Evolutionary conservation across 1,139 yeast species (phyloP).

Genomic region (Diutina ranongensis): DNA sequence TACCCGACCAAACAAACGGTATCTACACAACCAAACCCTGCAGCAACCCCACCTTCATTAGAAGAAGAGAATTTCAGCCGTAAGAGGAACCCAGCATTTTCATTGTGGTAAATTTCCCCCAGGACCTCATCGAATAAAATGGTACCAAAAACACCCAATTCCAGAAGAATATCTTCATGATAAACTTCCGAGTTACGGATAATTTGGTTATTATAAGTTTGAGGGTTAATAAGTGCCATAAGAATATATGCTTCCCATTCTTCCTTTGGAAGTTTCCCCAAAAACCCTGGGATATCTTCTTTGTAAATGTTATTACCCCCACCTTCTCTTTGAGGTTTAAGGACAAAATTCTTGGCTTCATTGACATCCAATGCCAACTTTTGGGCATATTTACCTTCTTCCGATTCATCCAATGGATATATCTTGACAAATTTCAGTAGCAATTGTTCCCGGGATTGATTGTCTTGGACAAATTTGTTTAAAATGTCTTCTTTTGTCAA

Average conservation of each 20-base stretch:
- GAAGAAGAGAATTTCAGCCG: conserved; percentile 81
- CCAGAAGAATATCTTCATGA: conserved; percentile 69
- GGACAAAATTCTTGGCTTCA: conserved; percentile 58
- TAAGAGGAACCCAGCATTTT: conserved; percentile 71
- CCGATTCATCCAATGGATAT: conserved; percentile 69
- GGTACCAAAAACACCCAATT: conserved; percentile 84
- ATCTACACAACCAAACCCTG: conserved; percentile 96
- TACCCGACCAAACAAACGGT: conserved; percentile 33
- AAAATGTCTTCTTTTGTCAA: conserved; percentile 40
- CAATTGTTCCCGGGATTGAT: conserved; percentile 19
- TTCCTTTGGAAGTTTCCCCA: conserved; percentile 45
- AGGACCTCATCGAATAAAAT: conserved; percentile 56
- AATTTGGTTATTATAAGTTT: conserved; percentile 53
- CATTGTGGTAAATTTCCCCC: conserved; percentile 49
- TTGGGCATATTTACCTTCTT: conserved; percentile 52
- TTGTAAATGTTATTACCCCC: conserved; percentile 89
- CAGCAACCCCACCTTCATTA: conserved; percentile 97
- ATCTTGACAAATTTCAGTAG: conserved; percentile 70
- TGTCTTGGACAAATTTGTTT: conserved; percentile 8
- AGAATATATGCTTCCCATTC: conserved; percentile 88
- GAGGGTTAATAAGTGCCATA: conserved; percentile 86
- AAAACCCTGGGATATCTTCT: conserved; percentile 66
- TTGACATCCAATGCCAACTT: conserved; percentile 46
- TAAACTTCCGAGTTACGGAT: conserved; percentile 53
- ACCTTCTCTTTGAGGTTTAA: conserved; percentile 97